Evolutionary conservation across 2,329 filamentous ascomycete genomes (phyloP).

Genomic region (Colletotrichum acutatum): DNA sequence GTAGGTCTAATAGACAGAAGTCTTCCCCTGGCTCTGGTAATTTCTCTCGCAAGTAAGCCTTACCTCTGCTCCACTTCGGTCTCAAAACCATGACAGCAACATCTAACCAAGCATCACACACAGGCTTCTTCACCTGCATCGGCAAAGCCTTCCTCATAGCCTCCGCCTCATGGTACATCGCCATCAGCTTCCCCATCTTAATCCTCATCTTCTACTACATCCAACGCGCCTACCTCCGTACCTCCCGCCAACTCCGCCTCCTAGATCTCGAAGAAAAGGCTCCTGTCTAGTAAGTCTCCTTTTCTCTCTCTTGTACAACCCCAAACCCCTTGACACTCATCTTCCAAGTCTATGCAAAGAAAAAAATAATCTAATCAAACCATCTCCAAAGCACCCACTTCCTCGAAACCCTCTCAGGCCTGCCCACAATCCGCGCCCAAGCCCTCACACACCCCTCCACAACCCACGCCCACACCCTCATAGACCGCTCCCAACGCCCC

Average conservation of each 20-base stretch:
- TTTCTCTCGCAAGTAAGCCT: slow-evolving; percentile 34
- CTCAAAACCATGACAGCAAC: not conserved
- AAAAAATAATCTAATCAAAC: not conserved
- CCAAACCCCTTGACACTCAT: not conserved
- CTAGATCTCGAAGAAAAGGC: slow-evolving; percentile 55
- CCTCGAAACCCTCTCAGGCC: slow-evolving; percentile 58
- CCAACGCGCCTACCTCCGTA: slow-evolving; percentile 53
- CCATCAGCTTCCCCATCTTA: slow-evolving; percentile 46
- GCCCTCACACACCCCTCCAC: slow-evolving; percentile 58
- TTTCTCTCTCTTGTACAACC: slow-evolving; percentile 23
- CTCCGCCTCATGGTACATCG: slow-evolving; percentile 52
- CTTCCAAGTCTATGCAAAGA: not conserved
- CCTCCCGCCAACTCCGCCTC: slow-evolving; percentile 54
- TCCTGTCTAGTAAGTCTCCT: slow-evolving; percentile 49
- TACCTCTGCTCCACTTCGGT: not conserved
- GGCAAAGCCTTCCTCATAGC: slow-evolving; percentile 53
- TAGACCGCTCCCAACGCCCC: slow-evolving; percentile 66
- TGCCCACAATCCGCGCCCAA: slow-evolving; percentile 64
- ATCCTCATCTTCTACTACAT: slow-evolving; percentile 43
- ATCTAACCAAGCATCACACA: not conserved
- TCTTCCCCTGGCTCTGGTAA: slow-evolving; percentile 38
- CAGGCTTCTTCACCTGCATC: slow-evolving; percentile 40
- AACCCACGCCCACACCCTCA: slow-evolving; percentile 55
- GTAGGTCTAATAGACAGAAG: slow-evolving; percentile 40
- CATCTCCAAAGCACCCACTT: slow-evolving; percentile 44